Percentiles rank a stretch among this genome's conserved stretches.
Conservation (phyloP, 1,284 basidiomycete species). For the Ustilago shanxiensis region DNA sequence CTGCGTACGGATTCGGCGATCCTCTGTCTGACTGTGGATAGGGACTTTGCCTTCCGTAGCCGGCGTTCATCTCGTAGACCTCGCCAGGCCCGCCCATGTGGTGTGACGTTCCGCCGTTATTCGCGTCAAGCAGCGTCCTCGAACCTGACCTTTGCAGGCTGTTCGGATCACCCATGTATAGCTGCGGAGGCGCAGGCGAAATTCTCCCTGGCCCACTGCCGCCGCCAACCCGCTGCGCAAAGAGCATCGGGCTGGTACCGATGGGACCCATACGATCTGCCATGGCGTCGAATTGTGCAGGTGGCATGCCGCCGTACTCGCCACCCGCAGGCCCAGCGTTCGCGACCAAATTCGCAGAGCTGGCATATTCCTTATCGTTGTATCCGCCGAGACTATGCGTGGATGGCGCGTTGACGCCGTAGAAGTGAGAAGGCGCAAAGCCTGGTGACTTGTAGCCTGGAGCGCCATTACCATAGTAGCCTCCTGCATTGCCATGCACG, state of each 20-base stretch:
- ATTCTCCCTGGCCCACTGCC: constrained; percentile 7
- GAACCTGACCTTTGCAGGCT: constrained; percentile 14
- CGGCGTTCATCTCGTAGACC: constrained; percentile 21
- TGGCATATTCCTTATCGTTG: constrained; percentile 49
- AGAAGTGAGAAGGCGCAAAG: constrained; percentile 38
- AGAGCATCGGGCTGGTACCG: constrained; percentile 58
- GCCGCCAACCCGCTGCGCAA: constrained; percentile 47
- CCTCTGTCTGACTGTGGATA: constrained; percentile 10
- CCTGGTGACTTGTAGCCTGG: constrained; percentile 33
- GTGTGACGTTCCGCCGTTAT: constrained; percentile 32
- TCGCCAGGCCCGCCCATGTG: constrained; percentile 9
- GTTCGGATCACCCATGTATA: constrained; percentile 11
- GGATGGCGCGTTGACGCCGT: constrained; percentile 38
- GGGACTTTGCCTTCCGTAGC: constrained; percentile 26
- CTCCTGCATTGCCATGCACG: constrained; percentile 27
- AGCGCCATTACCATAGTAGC: constrained; percentile 31
- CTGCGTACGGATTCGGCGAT: constrained; percentile 8
- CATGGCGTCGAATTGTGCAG: constrained; percentile 33
- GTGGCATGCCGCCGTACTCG: constrained; percentile 30
- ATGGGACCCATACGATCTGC: constrained; percentile 59
- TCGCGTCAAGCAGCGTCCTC: constrained; percentile 35
- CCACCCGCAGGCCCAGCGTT: constrained; percentile 56
- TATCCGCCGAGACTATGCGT: constrained; percentile 27
- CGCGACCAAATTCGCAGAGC: constrained; percentile 51
- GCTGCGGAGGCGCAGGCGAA: constrained; percentile 24